A percentile compares a stretch with the other conserved stretches of the same genome.
Evolutionary conservation across 768 basidiomycete species (phyloP).

Genomic region (Amanita rubescens): DNA sequence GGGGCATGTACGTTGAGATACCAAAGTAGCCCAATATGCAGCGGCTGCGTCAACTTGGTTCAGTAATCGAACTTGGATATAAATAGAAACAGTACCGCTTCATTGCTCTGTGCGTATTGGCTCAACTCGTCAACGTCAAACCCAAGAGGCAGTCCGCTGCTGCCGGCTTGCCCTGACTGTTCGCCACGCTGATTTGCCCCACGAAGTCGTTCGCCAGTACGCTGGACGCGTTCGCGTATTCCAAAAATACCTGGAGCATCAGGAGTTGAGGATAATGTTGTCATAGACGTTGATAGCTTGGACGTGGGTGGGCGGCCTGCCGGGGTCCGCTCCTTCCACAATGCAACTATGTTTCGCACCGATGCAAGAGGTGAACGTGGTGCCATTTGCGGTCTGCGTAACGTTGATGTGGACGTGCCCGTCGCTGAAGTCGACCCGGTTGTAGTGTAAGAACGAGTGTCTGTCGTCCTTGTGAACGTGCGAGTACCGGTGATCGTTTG

Average conservation of each 20-base stretch:
- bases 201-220: slow-evolving; percentile 28
- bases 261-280: slow-evolving; percentile 30
- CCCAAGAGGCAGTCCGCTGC: slow-evolving; percentile 30
- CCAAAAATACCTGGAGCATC: slow-evolving; percentile 45
- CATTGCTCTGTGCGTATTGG: slow-evolving; percentile 40
- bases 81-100: slow-evolving; percentile 31
- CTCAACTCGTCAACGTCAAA: slow-evolving; percentile 40
- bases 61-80: slow-evolving; percentile 11
- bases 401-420: slow-evolving; percentile 41
- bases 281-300: slow-evolving; percentile 31
- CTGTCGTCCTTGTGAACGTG: slow-evolving; percentile 26
- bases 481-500: slow-evolving; percentile 21
- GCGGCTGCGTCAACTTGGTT: slow-evolving; percentile 48
- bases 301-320: slow-evolving; percentile 24
- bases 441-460: slow-evolving; percentile 25
- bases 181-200: slow-evolving; percentile 21
- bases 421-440: slow-evolving; percentile 29
- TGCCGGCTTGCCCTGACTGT: slow-evolving; percentile 22
- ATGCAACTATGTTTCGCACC: slow-evolving; percentile 69
- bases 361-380: slow-evolving; percentile 68
- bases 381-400: slow-evolving; percentile 57
- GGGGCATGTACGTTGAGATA: slow-evolving; percentile 88
- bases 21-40: slow-evolving; percentile 81
- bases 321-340: slow-evolving; percentile 77
- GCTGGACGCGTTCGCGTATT: slow-evolving; percentile 36